Conservation (phyloP, 306 rosid species). For the Spatholobus suberectus region DNA sequence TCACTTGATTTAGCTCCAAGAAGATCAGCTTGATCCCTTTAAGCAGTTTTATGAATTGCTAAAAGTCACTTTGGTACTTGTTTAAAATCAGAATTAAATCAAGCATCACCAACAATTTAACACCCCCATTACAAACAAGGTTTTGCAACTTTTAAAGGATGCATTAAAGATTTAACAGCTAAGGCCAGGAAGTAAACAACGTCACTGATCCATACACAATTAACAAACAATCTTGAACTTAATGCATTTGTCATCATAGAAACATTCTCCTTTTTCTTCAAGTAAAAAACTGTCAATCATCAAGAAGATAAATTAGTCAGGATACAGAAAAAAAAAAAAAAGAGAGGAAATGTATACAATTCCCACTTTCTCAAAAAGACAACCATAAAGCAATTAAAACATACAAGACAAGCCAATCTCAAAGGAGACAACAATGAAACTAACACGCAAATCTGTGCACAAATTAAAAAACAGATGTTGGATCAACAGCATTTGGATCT, state of each 20-base stretch:
- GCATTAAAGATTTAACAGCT: not conserved
- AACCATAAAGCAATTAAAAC: not conserved
- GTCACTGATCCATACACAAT: not conserved
- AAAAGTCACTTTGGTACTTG: not conserved
- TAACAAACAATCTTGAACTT: not conserved
- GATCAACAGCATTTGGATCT: not conserved
- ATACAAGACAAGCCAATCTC: conserved; percentile 8
- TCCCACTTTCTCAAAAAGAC: not conserved
- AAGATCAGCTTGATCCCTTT: not conserved
- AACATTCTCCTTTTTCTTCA: conserved; percentile 15
- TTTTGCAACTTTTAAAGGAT: not conserved
- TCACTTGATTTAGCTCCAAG: conserved; percentile 2
- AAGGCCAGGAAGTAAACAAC: not conserved
- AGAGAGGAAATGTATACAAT: not conserved
- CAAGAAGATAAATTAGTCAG: not conserved
- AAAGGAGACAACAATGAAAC: not conserved
- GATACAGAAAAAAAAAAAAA: not conserved
- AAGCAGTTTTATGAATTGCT: not conserved
- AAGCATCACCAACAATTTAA: not conserved
- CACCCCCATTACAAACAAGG: not conserved
- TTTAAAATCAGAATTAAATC: not conserved
- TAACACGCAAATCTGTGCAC: not conserved
- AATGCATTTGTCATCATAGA: not conserved
- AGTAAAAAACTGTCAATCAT: not conserved
- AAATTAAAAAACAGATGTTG: not conserved